Evolutionary conservation across 139 green algal species (phyloP).

Genomic region (Chlorella vulgaris): DNA sequence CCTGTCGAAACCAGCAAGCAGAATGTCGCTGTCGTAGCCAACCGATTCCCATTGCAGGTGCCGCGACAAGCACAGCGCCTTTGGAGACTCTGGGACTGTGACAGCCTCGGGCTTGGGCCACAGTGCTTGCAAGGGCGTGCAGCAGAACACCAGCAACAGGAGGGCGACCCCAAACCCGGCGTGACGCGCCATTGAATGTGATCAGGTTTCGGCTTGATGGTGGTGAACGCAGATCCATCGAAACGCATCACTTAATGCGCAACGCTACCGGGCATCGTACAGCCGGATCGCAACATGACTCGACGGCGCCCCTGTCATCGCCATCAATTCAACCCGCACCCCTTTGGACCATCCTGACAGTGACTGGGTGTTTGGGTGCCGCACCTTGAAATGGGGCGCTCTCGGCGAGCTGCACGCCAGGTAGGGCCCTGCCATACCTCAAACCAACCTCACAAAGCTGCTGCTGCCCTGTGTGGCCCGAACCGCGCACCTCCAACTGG

Average conservation of each 20-base stretch:
- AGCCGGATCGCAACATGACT: too few species aligned
- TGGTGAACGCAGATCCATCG: too few species aligned
- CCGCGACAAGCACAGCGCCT: constrained; percentile 8
- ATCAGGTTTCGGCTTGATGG: too few species aligned
- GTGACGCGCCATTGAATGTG: too few species aligned
- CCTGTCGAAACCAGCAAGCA: constrained; percentile 38
- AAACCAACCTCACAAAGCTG: too few species aligned
- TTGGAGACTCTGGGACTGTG: background rate
- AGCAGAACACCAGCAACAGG: background rate
- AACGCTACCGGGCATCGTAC: too few species aligned
- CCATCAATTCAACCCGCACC: too few species aligned
- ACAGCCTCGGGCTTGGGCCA: constrained; percentile 2
- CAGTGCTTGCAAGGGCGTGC: background rate
- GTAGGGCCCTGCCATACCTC: background rate
- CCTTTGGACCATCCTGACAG: too few species aligned
- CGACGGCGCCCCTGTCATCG: too few species aligned
- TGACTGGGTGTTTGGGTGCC: too few species aligned
- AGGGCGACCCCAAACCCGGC: too few species aligned
- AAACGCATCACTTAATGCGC: too few species aligned
- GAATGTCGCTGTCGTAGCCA: constrained; percentile 17
- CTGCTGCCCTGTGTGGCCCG: background rate
- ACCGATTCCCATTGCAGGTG: constrained; percentile 3
- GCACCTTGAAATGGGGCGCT: background rate
- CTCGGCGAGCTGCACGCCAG: background rate
- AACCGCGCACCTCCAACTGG: background rate